phyloP scores from a whole-genome alignment of 2,329 filamentous ascomycete genomes.

The Akanthomyces dipterigenus region DNA sequence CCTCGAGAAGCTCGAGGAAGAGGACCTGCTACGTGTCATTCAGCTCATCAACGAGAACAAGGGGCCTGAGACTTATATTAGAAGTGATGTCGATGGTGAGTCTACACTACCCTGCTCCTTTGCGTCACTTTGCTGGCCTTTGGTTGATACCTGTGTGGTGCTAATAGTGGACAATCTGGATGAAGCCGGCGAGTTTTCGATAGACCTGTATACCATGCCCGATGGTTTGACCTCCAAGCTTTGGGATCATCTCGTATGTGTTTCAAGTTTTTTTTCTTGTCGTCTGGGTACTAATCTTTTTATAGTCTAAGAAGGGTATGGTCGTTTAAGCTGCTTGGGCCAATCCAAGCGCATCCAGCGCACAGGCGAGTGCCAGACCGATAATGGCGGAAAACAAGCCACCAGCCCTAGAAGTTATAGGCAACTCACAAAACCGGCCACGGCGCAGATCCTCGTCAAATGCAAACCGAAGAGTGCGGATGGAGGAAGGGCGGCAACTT shows the following conservation, averaged over 20 bases:
- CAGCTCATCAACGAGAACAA: slow-evolving; percentile 99
- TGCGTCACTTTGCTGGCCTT: slow-evolving; percentile 13
- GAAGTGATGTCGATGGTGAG: slow-evolving; percentile 93
- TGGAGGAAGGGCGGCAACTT: background rate
- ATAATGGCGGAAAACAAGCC: background rate
- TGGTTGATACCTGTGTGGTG: slow-evolving; percentile 17
- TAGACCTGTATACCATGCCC: slow-evolving; percentile 95
- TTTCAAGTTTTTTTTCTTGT: background rate
- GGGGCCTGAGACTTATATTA: slow-evolving; percentile 85
- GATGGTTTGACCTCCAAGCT: slow-evolving; percentile 85
- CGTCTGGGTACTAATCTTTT: background rate
- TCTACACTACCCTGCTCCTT: slow-evolving; percentile 19
- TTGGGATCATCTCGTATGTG: slow-evolving; percentile 71
- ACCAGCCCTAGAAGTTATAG: background rate
- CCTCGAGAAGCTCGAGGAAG: slow-evolving; percentile 81
- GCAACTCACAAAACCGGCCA: background rate
- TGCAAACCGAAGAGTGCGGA: background rate
- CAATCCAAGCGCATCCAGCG: background rate
- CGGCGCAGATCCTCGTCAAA: background rate
- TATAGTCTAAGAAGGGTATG: slow-evolving; percentile 35
- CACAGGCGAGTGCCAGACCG: background rate
- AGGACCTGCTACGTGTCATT: slow-evolving; percentile 89
- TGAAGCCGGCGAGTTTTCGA: slow-evolving; percentile 88
- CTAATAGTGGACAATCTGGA: slow-evolving; percentile 31
- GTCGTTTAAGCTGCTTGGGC: slow-evolving; percentile 19